phyloP scores from a whole-genome alignment of 176 grass and related monocot species.

The Triticum dicoccoides region DNA sequence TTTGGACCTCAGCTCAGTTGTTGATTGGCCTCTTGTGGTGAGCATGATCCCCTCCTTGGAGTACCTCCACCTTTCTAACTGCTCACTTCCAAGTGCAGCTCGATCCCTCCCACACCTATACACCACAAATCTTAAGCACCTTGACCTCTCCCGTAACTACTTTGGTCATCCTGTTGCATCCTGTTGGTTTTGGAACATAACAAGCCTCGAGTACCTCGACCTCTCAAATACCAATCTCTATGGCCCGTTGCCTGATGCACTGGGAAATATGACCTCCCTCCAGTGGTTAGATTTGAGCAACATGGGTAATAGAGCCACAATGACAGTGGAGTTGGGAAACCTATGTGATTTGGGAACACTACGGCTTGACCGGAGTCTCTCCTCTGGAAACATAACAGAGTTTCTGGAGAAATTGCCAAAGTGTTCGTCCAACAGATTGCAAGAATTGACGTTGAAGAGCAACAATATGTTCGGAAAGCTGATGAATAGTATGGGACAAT shows the following conservation, averaged over 20 bases:
- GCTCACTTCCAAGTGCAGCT: background rate
- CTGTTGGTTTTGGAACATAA: background rate
- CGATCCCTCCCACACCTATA: background rate
- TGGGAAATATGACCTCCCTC: background rate
- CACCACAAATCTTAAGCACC: background rate
- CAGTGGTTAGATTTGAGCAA: too few species aligned
- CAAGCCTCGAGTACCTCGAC: background rate
- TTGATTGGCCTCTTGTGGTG: background rate
- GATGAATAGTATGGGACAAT: background rate
- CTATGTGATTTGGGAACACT: slow-evolving; percentile 18
- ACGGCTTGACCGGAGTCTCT: background rate
- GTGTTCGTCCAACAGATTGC: background rate
- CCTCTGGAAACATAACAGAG: slow-evolving; percentile 5
- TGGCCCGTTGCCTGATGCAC: background rate
- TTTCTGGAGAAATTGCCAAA: background rate
- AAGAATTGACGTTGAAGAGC: fast-evolving
- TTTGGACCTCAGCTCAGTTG: background rate
- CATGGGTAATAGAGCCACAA: background rate
- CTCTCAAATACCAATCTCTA: background rate
- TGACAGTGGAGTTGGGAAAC: background rate
- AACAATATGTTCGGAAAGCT: slow-evolving; percentile 1
- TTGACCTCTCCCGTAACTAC: background rate
- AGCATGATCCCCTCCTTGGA: background rate
- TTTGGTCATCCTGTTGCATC: background rate
- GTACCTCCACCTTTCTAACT: background rate